Percentiles rank a stretch among this genome's conserved stretches.
phyloP scores from a whole-genome alignment of 345 rosid genomes.

The Viola odorata region DNA sequence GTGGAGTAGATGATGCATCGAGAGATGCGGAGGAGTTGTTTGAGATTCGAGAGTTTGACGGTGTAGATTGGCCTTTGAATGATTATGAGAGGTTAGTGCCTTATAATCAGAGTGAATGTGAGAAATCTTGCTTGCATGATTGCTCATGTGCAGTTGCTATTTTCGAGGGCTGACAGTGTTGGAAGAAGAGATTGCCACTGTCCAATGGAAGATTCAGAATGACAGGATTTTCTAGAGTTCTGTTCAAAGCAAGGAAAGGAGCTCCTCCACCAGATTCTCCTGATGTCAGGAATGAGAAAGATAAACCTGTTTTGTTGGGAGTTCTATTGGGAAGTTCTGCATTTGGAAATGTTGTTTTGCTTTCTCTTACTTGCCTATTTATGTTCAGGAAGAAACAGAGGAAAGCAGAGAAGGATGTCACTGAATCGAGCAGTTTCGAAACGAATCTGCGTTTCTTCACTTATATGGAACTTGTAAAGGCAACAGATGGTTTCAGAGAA shows the following conservation, averaged over 20 bases:
- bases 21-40: neutral
- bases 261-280: slow-evolving; percentile 6
- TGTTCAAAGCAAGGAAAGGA: slow-evolving; percentile 16
- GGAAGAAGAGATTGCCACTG: slow-evolving; percentile 22
- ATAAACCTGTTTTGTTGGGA: neutral
- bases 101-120: slow-evolving; percentile 3
- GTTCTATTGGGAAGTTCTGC: slow-evolving; percentile 1
- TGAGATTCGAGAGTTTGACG: neutral
- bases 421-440: neutral
- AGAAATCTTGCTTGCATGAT: slow-evolving; percentile 14
- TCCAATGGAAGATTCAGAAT: slow-evolving; percentile 3
- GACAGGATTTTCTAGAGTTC: neutral
- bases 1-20: slow-evolving; percentile 9
- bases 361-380: slow-evolving; percentile 1
- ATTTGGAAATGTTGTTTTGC: slow-evolving; percentile 5
- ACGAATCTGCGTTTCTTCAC: slow-evolving; percentile 18
- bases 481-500: slow-evolving; percentile 26
- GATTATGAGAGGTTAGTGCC: slow-evolving; percentile 10
- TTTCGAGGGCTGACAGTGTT: neutral
- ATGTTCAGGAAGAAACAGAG: neutral
- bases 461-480: slow-evolving; percentile 18
- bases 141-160: slow-evolving; percentile 13
- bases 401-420: neutral
- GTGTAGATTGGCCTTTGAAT: slow-evolving; percentile 6
- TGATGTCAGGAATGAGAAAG: neutral